These are phyloP conservation scores for Peronosclerospora sorghi DNA, from an alignment of 352 stramenopile species.

Conservation along the genomic window DNA sequence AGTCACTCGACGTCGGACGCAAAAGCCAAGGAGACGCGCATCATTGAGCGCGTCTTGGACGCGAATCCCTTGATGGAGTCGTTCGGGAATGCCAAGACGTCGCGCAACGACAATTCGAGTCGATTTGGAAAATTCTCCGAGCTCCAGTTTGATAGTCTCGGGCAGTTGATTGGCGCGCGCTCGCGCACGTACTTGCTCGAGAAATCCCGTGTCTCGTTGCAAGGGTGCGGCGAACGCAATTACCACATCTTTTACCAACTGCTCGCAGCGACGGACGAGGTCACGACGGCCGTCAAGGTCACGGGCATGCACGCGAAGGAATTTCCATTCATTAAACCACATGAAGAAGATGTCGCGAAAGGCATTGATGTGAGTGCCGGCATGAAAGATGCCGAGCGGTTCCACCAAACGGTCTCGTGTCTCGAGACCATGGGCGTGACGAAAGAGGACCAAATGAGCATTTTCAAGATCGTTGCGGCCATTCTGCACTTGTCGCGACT, in stretches of 20 bases:
- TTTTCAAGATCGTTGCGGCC: conserved; percentile 66
- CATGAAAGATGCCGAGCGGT: conserved; percentile 62
- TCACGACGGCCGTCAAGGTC: conserved; percentile 55
- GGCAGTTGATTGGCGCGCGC: conserved; percentile 66
- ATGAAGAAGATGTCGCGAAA: conserved; percentile 21
- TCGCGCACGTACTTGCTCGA: conserved; percentile 82
- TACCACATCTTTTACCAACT: conserved; percentile 99
- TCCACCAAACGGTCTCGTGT: conserved; percentile 60
- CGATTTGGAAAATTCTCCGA: conserved; percentile 95
- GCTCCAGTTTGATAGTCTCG: conserved; percentile 88
- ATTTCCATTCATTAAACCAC: conserved; percentile 71
- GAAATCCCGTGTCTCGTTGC: conserved; percentile 83
- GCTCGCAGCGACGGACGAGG: conserved; percentile 40
- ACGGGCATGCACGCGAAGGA: conserved; percentile 55
- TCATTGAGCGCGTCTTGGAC: conserved; percentile 75
- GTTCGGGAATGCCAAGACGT: conserved; percentile 95
- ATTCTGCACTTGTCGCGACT: conserved; percentile 77
- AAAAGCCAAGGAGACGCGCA: conserved; percentile 39
- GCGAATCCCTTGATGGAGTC: conserved; percentile 86
- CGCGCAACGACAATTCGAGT: conserved; percentile 92
- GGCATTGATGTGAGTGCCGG: conserved; percentile 36
- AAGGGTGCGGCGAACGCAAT: conserved; percentile 92
- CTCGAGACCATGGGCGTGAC: conserved; percentile 68
- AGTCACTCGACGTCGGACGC: conserved; percentile 15
- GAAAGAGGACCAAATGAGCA: conserved; percentile 58